These are phyloP conservation scores for Ceratocystiopsis sp. DNA, from an alignment of 2,329 filamentous ascomycete species.

Conservation along the genomic window DNA sequence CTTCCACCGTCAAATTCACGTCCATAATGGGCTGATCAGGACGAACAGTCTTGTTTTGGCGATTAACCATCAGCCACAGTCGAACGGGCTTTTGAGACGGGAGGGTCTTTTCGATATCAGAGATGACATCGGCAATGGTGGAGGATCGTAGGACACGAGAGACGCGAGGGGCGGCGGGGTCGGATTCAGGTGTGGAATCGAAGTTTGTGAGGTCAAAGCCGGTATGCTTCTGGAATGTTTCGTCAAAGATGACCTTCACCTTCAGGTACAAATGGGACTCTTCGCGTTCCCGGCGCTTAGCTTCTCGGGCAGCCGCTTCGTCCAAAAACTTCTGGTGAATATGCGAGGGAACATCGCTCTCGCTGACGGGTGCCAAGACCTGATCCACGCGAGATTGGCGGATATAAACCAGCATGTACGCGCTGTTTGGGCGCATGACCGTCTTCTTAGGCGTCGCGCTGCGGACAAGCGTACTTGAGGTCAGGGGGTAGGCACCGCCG, in stretches of 20 bases:
- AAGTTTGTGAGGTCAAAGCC: slow-evolving; percentile 68
- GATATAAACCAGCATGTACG: slow-evolving; percentile 98
- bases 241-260: slow-evolving; percentile 64
- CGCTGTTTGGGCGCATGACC: slow-evolving; percentile 56
- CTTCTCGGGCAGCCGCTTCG: slow-evolving; percentile 60
- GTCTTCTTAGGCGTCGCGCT: slow-evolving; percentile 35
- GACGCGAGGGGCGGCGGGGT: slow-evolving; percentile 47
- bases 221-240: slow-evolving; percentile 64
- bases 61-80: slow-evolving; percentile 95
- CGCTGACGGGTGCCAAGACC: slow-evolving; percentile 59
- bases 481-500: slow-evolving; percentile 58
- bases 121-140: slow-evolving; percentile 35
- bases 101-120: too few relatives aligned
- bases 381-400: slow-evolving; percentile 72
- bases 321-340: slow-evolving; percentile 65
- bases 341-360: slow-evolving; percentile 65
- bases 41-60: slow-evolving; percentile 89
- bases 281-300: slow-evolving; percentile 70
- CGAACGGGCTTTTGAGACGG: slow-evolving; percentile 28
- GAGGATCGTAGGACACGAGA: too few relatives aligned
- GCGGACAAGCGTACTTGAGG: slow-evolving; percentile 27
- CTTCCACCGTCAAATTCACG: slow-evolving; percentile 58
- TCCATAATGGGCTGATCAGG: slow-evolving; percentile 80
- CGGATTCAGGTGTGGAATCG: slow-evolving; percentile 36
- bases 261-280: slow-evolving; percentile 88